Evolutionary conservation across 768 basidiomycete species (phyloP).

Genomic region (Leccinum pellstonianum): DNA sequence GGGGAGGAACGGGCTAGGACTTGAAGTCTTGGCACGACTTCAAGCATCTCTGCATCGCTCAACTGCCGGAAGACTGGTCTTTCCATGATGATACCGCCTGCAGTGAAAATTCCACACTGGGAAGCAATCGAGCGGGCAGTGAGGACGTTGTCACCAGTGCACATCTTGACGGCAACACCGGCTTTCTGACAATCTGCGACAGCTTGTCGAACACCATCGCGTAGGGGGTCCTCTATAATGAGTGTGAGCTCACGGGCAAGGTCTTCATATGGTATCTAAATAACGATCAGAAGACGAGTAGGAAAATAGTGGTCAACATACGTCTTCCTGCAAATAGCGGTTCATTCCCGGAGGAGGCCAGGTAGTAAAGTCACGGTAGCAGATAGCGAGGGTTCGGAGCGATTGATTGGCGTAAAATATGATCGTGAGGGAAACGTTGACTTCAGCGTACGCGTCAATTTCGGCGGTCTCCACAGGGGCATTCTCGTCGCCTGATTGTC

Average conservation of each 20-base stretch:
- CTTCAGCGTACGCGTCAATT: slow-evolving; percentile 66
- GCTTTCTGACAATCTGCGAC: slow-evolving; percentile 85
- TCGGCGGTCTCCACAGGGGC: slow-evolving; percentile 49
- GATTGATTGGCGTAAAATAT: slow-evolving; percentile 98
- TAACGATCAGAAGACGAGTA: slow-evolving; percentile 11
- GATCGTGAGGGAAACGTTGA: slow-evolving; percentile 90
- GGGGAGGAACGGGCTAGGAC: slow-evolving; percentile 97
- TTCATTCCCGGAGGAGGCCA: slow-evolving; percentile 73
- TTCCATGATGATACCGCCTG: slow-evolving; percentile 97
- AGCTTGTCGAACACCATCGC: slow-evolving; percentile 84
- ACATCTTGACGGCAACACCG: slow-evolving; percentile 96
- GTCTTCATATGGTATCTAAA: slow-evolving; percentile 64
- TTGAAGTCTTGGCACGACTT: slow-evolving; percentile 88
- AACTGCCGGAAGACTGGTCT: slow-evolving; percentile 90
- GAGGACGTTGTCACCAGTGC: slow-evolving; percentile 95
- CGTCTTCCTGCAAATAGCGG: slow-evolving; percentile 51
- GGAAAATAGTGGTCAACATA: slow-evolving; percentile 27
- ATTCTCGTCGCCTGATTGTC: slow-evolving; percentile 18
- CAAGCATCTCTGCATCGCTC: slow-evolving; percentile 63
- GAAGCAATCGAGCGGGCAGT: slow-evolving; percentile 94
- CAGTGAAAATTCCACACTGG: slow-evolving; percentile 93
- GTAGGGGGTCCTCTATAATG: slow-evolving; percentile 95
- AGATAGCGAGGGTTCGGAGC: slow-evolving; percentile 90
- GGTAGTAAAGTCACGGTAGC: slow-evolving; percentile 80
- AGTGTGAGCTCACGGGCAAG: slow-evolving; percentile 76